A percentile compares a stretch with the other conserved stretches of the same genome.
phyloP scores from a whole-genome alignment of 441 rosid species.

The Daphne laureola region DNA sequence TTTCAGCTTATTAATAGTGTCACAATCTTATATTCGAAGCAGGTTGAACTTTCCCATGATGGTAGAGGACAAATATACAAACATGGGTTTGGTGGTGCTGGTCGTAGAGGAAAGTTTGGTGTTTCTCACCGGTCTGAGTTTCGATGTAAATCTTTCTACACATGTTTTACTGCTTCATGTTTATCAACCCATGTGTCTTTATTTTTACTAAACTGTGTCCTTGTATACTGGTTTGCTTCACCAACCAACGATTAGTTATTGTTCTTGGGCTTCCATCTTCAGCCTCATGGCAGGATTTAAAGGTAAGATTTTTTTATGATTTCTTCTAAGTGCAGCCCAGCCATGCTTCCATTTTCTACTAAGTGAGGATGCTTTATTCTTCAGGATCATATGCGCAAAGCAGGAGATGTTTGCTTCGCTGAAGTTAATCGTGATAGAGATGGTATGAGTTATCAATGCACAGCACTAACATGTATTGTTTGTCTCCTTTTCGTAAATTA shows the following conservation, averaged over 20 bases:
- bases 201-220: background rate
- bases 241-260: conserved; percentile 16
- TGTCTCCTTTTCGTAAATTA: too few relatives aligned
- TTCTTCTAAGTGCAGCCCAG: background rate
- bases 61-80: conserved; percentile 26
- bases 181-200: background rate
- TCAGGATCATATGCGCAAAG: conserved; percentile 37
- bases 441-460: conserved; percentile 16
- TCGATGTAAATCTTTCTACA: conserved; percentile 21
- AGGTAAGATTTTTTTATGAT: conserved; percentile 17
- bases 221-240: background rate
- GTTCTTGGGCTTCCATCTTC: conserved; percentile 35
- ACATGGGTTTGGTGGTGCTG: conserved; percentile 26
- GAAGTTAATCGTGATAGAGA: conserved; percentile 30
- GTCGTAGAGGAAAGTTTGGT: conserved; percentile 31
- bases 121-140: conserved; percentile 31
- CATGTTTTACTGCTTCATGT: background rate
- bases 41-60: conserved; percentile 42
- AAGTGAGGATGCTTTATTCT: background rate
- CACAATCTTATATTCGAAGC: conserved; percentile 6
- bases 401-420: conserved; percentile 36
- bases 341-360: too few relatives aligned
- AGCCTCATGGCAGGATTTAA: conserved; percentile 53
- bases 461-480: too few relatives aligned
- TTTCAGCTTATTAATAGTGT: background rate